Conservation (phyloP, 306 rosid species). For the Urtica urens region DNA sequence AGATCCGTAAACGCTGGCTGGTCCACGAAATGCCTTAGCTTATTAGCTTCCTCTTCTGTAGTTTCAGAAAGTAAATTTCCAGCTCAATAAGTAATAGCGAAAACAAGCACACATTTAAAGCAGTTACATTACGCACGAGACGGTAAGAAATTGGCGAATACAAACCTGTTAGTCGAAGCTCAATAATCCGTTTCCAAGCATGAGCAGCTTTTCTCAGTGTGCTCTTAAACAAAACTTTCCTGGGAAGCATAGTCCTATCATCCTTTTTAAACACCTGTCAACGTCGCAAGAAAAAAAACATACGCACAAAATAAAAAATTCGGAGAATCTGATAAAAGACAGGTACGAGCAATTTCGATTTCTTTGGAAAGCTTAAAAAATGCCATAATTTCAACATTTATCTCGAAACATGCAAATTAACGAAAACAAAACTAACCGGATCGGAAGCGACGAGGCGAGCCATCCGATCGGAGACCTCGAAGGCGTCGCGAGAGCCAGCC, state of each 20-base stretch:
- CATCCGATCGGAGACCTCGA: conserved; percentile 66
- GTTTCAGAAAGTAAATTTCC: conserved; percentile 5
- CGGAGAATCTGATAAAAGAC: neutral
- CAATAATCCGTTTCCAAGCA: conserved; percentile 75
- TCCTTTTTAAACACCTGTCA: conserved; percentile 75
- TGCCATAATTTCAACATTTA: neutral
- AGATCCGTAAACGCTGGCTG: conserved; percentile 85
- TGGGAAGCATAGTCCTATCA: conserved; percentile 35
- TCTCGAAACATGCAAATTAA: neutral
- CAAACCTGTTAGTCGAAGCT: conserved; percentile 72
- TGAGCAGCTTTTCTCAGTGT: conserved; percentile 70
- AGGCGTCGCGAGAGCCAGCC: conserved; percentile 65
- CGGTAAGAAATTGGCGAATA: neutral
- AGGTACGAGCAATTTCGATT: no score
- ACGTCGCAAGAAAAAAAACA: neutral
- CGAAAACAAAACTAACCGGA: conserved; percentile 37
- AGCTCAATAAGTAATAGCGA: neutral
- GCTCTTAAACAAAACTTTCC: conserved; percentile 79
- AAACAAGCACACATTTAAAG: neutral
- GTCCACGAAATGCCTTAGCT: conserved; percentile 58
- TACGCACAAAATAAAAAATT: neutral
- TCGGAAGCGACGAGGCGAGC: conserved; percentile 77
- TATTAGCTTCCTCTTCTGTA: conserved; percentile 73
- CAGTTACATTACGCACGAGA: neutral
- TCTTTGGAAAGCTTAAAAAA: neutral